Base-by-base conservation (phyloP, 2,329 filamentous ascomycete genomes). In the Verticillium dahliae region DNA sequence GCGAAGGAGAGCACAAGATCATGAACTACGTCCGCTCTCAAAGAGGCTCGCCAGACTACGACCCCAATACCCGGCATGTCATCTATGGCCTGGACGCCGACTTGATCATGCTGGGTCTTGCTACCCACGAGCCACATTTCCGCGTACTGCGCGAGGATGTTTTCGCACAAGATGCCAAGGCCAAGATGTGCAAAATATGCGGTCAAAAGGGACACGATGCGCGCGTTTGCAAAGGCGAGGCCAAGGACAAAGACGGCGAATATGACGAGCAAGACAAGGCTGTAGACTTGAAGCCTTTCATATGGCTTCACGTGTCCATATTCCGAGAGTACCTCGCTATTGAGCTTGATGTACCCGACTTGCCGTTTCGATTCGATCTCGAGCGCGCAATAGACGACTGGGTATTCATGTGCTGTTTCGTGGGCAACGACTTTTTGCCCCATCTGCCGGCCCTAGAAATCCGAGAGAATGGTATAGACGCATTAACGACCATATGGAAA, bases 351-450 rank as follows among this genome's bases (percentile, higher is more conserved):
- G 88, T 97, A 38, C 89, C 91, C 18, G 85, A 87, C 61, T 85
- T 97, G 67, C 88, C 89, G 1, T 98, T 98, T 76, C 85, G 86
- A 60, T 98, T 96, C 75, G 92, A 99, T 72, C 81, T 99, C 55
- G 95, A 99, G 76, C 88, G 95, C 66, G 93, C 93, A 33, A 85
- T 98, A 62, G 95, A 98, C 75, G 94, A 98, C 73, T 98, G 94
- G 95, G 92, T 98, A 14, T 98, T 98, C 74, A 95, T 98, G 87
- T 98, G 94, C 78, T 98, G 96, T 78, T 98, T 98, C 73, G 94
- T 98, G 61, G 94, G 94, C 67, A 99, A 99, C 75, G 96, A 99
- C 79, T 99, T 99, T 78, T 79, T 99, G 67, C 95, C 95, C 58
- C 95, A 99, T 81, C 81, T 99, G 62, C 95, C 95, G n/a, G 96